These are phyloP conservation scores for Trametes meyenii DNA, from an alignment of 768 basidiomycete genomes.

Conservation along the genomic window DNA sequence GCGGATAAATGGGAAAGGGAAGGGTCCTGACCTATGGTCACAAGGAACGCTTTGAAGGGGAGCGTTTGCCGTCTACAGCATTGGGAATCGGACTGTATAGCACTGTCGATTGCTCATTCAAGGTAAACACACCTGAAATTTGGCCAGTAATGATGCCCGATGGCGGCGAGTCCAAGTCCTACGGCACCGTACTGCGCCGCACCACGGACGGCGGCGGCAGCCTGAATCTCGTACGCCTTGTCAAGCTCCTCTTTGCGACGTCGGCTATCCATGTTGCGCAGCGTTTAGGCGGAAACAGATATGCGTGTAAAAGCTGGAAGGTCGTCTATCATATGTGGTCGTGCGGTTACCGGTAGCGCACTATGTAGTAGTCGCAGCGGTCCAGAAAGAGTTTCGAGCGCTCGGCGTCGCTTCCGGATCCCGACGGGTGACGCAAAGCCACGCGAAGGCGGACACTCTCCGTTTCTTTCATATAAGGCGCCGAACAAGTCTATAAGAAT, in stretches of 20 bases:
- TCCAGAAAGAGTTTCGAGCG: neutral
- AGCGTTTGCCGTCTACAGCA: constrained; percentile 70
- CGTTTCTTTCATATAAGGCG: neutral
- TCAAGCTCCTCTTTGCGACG: constrained; percentile 30
- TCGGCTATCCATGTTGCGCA: constrained; percentile 23
- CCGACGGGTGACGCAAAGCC: constrained; percentile 7
- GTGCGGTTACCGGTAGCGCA: neutral
- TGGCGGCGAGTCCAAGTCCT: constrained; percentile 60
- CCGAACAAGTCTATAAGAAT: constrained; percentile 3
- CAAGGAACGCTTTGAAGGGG: constrained; percentile 78
- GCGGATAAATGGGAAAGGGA: neutral
- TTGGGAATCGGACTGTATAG: neutral
- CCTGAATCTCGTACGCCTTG: constrained; percentile 30
- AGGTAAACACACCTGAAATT: constrained; percentile 56
- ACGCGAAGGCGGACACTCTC: neutral
- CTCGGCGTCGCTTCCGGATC: neutral
- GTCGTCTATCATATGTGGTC: neutral
- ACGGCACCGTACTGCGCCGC: constrained; percentile 53
- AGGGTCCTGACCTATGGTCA: constrained; percentile 62
- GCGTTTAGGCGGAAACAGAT: neutral
- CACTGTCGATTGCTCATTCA: neutral
- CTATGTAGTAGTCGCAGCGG: neutral
- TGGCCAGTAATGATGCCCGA: constrained; percentile 75
- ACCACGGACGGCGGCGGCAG: constrained; percentile 44
- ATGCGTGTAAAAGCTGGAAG: too few species aligned